Conservation (phyloP, 2,329 filamentous ascomycete species). For the Aspergillus candidus region DNA sequence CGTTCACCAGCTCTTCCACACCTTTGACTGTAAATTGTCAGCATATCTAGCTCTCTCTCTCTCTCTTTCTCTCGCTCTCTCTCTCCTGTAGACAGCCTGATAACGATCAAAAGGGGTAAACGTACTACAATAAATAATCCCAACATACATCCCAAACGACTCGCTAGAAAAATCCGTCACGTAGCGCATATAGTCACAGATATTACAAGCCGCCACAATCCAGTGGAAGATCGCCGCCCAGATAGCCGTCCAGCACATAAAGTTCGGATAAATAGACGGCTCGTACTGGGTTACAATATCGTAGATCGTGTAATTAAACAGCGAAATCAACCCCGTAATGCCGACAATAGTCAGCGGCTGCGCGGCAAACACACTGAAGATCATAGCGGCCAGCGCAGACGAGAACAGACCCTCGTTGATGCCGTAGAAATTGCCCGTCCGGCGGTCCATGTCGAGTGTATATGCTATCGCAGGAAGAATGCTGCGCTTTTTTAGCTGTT, state of each 20-base stretch:
- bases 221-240: slow-evolving; percentile 55
- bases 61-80: too few species aligned
- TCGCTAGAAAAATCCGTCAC: slow-evolving; percentile 53
- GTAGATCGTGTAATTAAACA: slow-evolving; percentile 57
- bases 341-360: slow-evolving; percentile 55
- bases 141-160: slow-evolving; percentile 51
- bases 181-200: slow-evolving; percentile 54
- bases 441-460: slow-evolving; percentile 52
- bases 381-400: slow-evolving; percentile 50
- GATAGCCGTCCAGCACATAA: slow-evolving; percentile 53
- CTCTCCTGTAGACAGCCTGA: too few species aligned
- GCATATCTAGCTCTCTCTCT: background rate
- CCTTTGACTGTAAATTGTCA: slow-evolving; percentile 44
- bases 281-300: slow-evolving; percentile 50
- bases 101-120: background rate
- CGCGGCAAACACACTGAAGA: slow-evolving; percentile 48
- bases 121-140: slow-evolving; percentile 50
- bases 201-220: slow-evolving; percentile 48
- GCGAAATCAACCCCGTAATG: slow-evolving; percentile 49
- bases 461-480: slow-evolving; percentile 55
- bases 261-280: slow-evolving; percentile 46
- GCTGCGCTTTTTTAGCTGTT: slow-evolving; percentile 18
- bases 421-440: slow-evolving; percentile 51
- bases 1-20: slow-evolving; percentile 50
- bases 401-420: slow-evolving; percentile 53